These are phyloP conservation scores for Hypericum perforatum DNA, from an alignment of 345 rosid genomes.

Conservation along the genomic window DNA sequence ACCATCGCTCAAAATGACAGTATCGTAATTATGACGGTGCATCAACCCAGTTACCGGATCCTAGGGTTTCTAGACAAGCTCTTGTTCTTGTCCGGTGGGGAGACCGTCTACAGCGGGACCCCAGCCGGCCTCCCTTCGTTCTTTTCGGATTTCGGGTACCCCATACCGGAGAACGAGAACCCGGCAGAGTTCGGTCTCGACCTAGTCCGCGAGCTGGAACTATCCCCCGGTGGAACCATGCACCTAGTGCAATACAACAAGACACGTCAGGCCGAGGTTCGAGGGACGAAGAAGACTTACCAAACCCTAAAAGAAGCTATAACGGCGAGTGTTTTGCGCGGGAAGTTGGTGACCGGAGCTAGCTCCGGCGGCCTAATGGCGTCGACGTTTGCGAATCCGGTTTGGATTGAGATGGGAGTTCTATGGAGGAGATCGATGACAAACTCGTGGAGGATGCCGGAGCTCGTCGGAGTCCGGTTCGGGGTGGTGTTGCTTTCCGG, in stretches of 20 bases:
- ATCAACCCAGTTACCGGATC: too few relatives aligned
- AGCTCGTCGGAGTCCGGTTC: conserved; percentile 58
- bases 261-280: conserved; percentile 62
- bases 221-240: conserved; percentile 69
- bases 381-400: conserved; percentile 63
- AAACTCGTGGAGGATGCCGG: conserved; percentile 69
- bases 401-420: conserved; percentile 73
- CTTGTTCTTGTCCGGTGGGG: conserved; percentile 79
- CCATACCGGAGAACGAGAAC: conserved; percentile 83
- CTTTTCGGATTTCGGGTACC: conserved; percentile 75
- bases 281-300: conserved; percentile 29
- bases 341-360: conserved; percentile 72
- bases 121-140: conserved; percentile 47
- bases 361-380: conserved; percentile 18
- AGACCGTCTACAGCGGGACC: conserved; percentile 81
- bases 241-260: conserved; percentile 70
- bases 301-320: conserved; percentile 84
- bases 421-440: conserved; percentile 51
- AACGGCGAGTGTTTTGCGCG: conserved; percentile 76
- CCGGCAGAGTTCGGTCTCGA: conserved; percentile 78
- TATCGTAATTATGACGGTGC: conserved; percentile 76
- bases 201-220: conserved; percentile 77
- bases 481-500: conserved; percentile 86
- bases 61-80: conserved; percentile 68
- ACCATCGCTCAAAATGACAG: conserved; percentile 91